A percentile compares a stretch with the other conserved stretches of the same genome.
These are phyloP conservation scores for Oryza meridionalis DNA, from an alignment of 176 grass and related monocot species.

Conservation along the genomic window DNA sequence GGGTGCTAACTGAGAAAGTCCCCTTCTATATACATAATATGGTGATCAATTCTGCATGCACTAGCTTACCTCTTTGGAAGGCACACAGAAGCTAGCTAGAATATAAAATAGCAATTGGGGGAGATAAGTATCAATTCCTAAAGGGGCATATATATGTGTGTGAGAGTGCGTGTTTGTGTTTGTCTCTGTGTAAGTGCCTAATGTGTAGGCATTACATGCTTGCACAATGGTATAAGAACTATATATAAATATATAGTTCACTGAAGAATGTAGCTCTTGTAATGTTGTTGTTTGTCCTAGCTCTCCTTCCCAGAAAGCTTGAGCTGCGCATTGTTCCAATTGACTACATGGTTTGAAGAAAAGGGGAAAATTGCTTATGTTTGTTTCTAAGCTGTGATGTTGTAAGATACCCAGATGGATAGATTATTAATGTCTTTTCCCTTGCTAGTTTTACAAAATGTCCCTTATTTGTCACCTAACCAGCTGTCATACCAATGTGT, in stretches of 20 bases:
- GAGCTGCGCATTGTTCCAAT: background rate
- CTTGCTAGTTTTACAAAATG: no score
- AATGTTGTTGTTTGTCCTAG: background rate
- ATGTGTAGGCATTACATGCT: background rate
- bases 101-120: constrained; percentile 9
- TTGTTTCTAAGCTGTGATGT: background rate
- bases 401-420: background rate
- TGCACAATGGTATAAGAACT: constrained; percentile 18
- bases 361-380: background rate
- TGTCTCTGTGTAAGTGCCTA: background rate
- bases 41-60: constrained; percentile 1
- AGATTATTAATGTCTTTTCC: no score
- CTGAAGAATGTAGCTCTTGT: constrained; percentile 25
- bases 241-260: constrained; percentile 29
- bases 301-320: constrained; percentile 22
- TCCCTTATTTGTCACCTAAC: no score
- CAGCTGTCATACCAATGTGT: no score
- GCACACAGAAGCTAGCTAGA: background rate
- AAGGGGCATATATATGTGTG: constrained; percentile 6
- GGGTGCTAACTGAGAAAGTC: background rate
- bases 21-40: background rate
- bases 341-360: constrained; percentile 12
- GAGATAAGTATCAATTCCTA: constrained; percentile 11
- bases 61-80: constrained; percentile 13
- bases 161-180: constrained; percentile 15